Evolutionary conservation across 805 yeast genomes (phyloP).

Genomic region (Blastobotrys attinorum): DNA sequence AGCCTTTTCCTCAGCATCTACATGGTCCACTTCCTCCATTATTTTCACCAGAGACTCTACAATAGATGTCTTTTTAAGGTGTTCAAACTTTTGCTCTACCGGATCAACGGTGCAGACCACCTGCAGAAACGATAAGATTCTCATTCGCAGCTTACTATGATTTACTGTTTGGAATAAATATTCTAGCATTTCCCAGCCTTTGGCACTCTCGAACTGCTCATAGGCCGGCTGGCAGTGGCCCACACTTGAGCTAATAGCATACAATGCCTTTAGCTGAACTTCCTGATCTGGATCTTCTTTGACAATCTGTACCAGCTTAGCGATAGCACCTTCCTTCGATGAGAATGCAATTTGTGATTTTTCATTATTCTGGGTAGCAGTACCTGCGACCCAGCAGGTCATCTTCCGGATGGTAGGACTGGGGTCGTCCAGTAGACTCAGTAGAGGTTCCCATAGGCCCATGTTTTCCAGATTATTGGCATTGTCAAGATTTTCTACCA

Average conservation of each 20-base stretch:
- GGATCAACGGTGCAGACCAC: constrained; percentile 19
- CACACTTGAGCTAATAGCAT: constrained; percentile 66
- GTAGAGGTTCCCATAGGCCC: constrained; percentile 68
- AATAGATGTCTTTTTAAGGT: constrained; percentile 10
- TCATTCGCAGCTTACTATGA: constrained; percentile 9
- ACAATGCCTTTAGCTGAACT: constrained; percentile 57
- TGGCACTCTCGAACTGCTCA: constrained; percentile 41
- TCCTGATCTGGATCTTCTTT: constrained; percentile 20
- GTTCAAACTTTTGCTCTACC: constrained; percentile 10
- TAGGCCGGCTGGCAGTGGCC: constrained; percentile 60
- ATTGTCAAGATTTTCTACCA: constrained; percentile 87
- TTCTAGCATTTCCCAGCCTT: constrained; percentile 49
- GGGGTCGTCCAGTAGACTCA: constrained; percentile 43
- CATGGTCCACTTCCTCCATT: constrained; percentile 17
- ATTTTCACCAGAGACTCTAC: constrained; percentile 10
- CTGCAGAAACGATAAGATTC: constrained; percentile 16
- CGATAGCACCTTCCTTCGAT: constrained; percentile 23
- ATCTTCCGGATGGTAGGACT: constrained; percentile 42
- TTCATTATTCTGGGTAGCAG: constrained; percentile 88
- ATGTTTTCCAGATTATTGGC: constrained; percentile 85
- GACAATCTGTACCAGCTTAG: constrained; percentile 24
- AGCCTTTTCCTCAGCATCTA: constrained; percentile 26
- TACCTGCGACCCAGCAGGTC: constrained; percentile 73
- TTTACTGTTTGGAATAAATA: constrained; percentile 1
- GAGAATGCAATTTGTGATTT: constrained; percentile 60